phyloP scores from a whole-genome alignment of 192 early-diverging fungal genomes.

The Coemansia sp. region DNA sequence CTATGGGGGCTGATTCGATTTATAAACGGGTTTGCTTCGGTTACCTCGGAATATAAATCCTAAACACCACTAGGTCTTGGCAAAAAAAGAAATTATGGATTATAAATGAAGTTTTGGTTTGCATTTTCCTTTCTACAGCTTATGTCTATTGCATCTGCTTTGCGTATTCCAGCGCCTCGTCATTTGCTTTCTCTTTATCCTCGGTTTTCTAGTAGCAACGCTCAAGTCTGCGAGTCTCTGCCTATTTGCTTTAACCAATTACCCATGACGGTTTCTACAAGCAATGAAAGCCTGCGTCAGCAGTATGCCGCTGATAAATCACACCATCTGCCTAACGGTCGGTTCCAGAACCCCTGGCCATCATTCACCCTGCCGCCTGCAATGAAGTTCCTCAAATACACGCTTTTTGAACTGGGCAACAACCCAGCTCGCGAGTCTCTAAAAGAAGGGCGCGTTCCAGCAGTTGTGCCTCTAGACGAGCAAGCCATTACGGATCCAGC shows the following conservation, averaged over 20 bases:
- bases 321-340: constrained; percentile 55
- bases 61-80: too few species aligned
- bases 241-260: not conserved
- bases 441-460: constrained; percentile 27
- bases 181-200: not conserved
- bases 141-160: not conserved
- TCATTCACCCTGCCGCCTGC: constrained; percentile 25
- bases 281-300: constrained; percentile 1
- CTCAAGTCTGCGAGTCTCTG: not conserved
- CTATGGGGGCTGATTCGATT: too few species aligned
- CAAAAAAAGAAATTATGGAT: too few species aligned
- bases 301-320: constrained; percentile 24
- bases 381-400: constrained; percentile 11
- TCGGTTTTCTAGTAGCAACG: constrained; percentile 1
- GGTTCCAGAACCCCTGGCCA: constrained; percentile 69
- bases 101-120: too few species aligned
- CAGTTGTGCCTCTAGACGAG: constrained; percentile 27
- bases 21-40: too few species aligned
- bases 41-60: too few species aligned
- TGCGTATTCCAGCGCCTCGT: not conserved
- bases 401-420: constrained; percentile 10
- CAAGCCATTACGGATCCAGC: constrained; percentile 16
- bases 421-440: constrained; percentile 15
- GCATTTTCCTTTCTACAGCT: too few species aligned
- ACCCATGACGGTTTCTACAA: not conserved